Evolutionary conservation across 73 alveolate genomes (phyloP).

Genomic region (Paramecium caudatum): DNA sequence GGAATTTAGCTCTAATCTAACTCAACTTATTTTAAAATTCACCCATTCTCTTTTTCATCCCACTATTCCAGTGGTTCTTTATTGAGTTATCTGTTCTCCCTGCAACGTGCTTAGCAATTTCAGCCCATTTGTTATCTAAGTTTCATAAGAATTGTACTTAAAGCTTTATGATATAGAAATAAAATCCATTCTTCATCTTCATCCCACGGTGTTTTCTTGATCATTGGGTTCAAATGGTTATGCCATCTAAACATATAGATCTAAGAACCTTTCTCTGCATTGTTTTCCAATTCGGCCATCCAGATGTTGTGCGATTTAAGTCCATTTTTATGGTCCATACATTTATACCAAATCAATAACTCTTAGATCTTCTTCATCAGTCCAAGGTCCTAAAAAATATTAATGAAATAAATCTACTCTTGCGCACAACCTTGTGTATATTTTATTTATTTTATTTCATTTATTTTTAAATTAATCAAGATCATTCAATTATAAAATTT

Average conservation of each 20-base stretch:
- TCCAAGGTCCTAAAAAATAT: slow-evolving; percentile 87
- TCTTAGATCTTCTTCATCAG: slow-evolving; percentile 89
- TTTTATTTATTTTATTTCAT: slow-evolving; percentile 48
- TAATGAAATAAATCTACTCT: slow-evolving; percentile 10
- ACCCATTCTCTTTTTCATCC: slow-evolving; percentile 86
- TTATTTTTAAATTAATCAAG: slow-evolving; percentile 51
- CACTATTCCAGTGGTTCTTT: slow-evolving; percentile 92
- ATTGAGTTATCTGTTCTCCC: slow-evolving; percentile 92
- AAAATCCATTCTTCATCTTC: slow-evolving; percentile 95
- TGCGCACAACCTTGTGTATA: slow-evolving; percentile 39
- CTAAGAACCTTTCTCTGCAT: slow-evolving; percentile 78
- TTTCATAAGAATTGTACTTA: slow-evolving; percentile 15
- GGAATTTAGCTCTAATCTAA: slow-evolving; percentile 16
- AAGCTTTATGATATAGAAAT: slow-evolving; percentile 81
- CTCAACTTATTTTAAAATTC: slow-evolving; percentile 59
- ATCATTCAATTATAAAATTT: slow-evolving; percentile 42
- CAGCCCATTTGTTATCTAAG: slow-evolving; percentile 88
- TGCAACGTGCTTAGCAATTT: slow-evolving; percentile 84
- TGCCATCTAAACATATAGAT: slow-evolving; percentile 93
- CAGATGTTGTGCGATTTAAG: slow-evolving; percentile 85
- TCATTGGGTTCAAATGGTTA: slow-evolving; percentile 95
- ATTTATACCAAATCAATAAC: slow-evolving; percentile 84
- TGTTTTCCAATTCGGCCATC: slow-evolving; percentile 85
- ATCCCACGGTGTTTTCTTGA: slow-evolving; percentile 92
- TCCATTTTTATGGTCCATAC: slow-evolving; percentile 92